Evolutionary conservation across 768 basidiomycete species (phyloP), one percentile per base, ranked within the genome.

Genomic region (Kwoniella mangroviensis): DNA sequence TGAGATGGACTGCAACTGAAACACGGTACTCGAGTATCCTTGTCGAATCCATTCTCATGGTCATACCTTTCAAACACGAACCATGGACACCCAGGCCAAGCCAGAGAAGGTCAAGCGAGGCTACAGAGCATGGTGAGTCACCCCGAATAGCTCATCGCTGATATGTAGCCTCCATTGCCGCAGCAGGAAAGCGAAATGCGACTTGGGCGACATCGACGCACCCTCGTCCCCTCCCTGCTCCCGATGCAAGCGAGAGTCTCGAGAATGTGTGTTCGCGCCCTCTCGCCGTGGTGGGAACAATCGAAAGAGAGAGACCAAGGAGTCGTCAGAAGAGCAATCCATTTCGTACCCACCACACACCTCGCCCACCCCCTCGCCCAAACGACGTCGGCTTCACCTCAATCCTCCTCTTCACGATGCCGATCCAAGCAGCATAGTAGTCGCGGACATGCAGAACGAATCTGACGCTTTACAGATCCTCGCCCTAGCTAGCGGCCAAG

Each of bases 381-480:
- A 80, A 63, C 63, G 79, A 2, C 74, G 76, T 1, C 53, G 79
- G 9, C 56, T 80, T 19, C 74, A 79, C 56, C 73, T 80, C 19
- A 75, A 78, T 58, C 79, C 76, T 1, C 76, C 76, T 12, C 64
- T 79, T 1, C 72, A 75, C 42, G 73, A 70, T 3, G 69, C 78
- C 22, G 81, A 82, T 57, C 75, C 81, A 3, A 77, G 79, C 59
- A 75, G 74, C 28, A 78, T 82, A 24, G 79, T 82, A 49, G 76
- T 82, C 9, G 80, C 81, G 15, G 81, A 78, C 54, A 79, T 82
- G 81, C 79, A 81, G 67, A 82, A 82, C 56, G 81, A 82, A 53
- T 72, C 69, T n/a, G 81, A 82, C 57, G 81, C 81, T 9, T 55
- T 82, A 42, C 76, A 82, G 42, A 82, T 82, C 17, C 67, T 82